Evolutionary conservation across 2,329 filamentous ascomycete species (phyloP).

Genomic region (Phaeosphaeriaceae sp.): DNA sequence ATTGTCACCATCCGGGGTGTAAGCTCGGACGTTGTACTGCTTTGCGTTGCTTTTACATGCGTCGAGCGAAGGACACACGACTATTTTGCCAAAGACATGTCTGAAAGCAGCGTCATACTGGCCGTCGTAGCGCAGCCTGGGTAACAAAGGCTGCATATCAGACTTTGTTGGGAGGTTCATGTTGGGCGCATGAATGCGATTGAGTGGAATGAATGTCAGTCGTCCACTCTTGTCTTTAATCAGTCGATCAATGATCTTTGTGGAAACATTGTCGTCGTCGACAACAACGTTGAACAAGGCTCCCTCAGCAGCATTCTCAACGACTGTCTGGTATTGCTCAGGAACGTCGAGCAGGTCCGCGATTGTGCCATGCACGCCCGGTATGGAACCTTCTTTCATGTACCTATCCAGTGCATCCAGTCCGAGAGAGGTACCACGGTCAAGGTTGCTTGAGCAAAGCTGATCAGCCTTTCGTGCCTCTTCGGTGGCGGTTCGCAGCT

Average conservation of each 20-base stretch:
- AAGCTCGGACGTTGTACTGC: slow-evolving; percentile 89
- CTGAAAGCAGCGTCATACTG: slow-evolving; percentile 85
- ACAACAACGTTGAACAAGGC: slow-evolving; percentile 97
- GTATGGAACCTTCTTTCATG: slow-evolving; percentile 78
- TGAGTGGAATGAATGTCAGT: slow-evolving; percentile 93
- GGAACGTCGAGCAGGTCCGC: slow-evolving; percentile 90
- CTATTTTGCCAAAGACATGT: slow-evolving; percentile 94
- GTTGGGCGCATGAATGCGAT: slow-evolving; percentile 75
- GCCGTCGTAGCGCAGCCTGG: slow-evolving; percentile 81
- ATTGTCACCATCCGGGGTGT: slow-evolving; percentile 93
- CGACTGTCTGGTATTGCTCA: slow-evolving; percentile 84
- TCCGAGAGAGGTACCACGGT: slow-evolving; percentile 84
- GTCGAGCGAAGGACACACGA: slow-evolving; percentile 89
- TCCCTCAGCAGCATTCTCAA: slow-evolving; percentile 90
- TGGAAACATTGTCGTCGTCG: slow-evolving; percentile 88
- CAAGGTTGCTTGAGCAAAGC: slow-evolving; percentile 83
- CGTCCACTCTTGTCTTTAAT: slow-evolving; percentile 82
- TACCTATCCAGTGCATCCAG: slow-evolving; percentile 86
- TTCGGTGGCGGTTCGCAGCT: slow-evolving; percentile 76
- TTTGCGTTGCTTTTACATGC: slow-evolving; percentile 90
- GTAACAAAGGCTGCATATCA: slow-evolving; percentile 86
- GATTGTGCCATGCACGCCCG: slow-evolving; percentile 89
- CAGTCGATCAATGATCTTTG: slow-evolving; percentile 78
- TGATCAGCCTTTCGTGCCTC: slow-evolving; percentile 82
- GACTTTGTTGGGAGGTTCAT: slow-evolving; percentile 83